Evolutionary conservation across 257 asterid species (phyloP).

Genomic region (Przewalskia tangutica): DNA sequence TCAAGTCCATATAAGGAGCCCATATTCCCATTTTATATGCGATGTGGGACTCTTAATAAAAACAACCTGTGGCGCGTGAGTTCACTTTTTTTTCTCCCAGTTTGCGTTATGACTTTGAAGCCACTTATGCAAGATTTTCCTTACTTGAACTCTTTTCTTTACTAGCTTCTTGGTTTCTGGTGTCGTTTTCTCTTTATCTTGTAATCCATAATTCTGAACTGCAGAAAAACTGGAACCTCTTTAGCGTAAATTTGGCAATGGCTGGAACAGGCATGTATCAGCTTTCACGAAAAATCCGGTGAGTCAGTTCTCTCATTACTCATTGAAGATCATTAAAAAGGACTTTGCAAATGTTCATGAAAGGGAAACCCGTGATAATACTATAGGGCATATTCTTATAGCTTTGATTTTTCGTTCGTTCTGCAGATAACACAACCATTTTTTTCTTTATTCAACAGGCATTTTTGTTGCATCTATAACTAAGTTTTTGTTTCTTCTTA

Average conservation of each 20-base stretch:
- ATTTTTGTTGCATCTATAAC: not conserved
- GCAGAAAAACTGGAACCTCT: conserved; percentile 94
- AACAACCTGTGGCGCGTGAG: not conserved
- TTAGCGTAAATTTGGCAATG: conserved; percentile 83
- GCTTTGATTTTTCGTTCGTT: not conserved
- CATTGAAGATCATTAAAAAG: not conserved
- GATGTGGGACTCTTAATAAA: too few relatives aligned
- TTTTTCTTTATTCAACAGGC: not conserved
- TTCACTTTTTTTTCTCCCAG: not conserved
- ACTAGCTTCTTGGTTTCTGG: not conserved
- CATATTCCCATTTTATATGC: too few relatives aligned
- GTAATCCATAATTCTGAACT: conserved; percentile 21
- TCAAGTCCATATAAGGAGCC: too few relatives aligned
- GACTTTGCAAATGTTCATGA: not conserved
- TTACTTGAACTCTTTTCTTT: not conserved
- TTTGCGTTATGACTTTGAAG: not conserved
- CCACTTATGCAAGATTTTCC: not conserved
- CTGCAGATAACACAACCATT: not conserved
- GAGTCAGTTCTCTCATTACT: conserved; percentile 7
- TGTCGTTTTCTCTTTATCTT: not conserved
- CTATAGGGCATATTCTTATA: not conserved
- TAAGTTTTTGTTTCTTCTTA: not conserved
- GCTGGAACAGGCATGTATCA: conserved; percentile 88
- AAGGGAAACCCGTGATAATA: not conserved
- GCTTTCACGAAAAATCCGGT: conserved; percentile 67